Conservation (phyloP, 331 rosid genomes). For the Telfairia occidentalis region DNA sequence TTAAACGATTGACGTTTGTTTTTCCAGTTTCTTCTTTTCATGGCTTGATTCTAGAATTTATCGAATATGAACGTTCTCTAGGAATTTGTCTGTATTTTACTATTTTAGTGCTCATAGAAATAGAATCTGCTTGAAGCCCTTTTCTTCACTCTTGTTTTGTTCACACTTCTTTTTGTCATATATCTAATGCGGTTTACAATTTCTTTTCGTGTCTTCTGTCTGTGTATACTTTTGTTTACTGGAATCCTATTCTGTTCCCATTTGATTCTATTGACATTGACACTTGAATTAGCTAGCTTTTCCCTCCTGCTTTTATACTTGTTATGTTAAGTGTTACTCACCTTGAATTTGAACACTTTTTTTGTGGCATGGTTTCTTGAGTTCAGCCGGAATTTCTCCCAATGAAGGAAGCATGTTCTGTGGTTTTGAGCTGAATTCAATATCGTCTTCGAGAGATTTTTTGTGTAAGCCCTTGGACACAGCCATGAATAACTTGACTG, state of each 20-base stretch:
- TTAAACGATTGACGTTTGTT: no score
- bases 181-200: background rate
- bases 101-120: constrained; percentile 1
- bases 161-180: background rate
- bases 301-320: background rate
- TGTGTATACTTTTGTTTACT: background rate
- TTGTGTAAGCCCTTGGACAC: constrained; percentile 4
- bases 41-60: background rate
- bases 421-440: background rate
- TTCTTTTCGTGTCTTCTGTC: background rate
- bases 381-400: background rate
- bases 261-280: background rate
- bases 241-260: background rate
- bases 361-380: background rate
- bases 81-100: constrained; percentile 4
- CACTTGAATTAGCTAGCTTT: background rate
- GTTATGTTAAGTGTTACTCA: background rate
- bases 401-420: constrained; percentile 11
- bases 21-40: background rate
- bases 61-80: background rate
- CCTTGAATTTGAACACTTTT: background rate
- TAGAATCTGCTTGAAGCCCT: background rate
- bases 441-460: background rate
- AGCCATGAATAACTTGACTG: constrained; percentile 64
- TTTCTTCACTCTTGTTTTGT: background rate